A percentile compares a stretch with the other conserved stretches of the same genome.
Evolutionary conservation across 208 protist species (phyloP).

Genomic region (Acanthamoeba lenticulata): DNA sequence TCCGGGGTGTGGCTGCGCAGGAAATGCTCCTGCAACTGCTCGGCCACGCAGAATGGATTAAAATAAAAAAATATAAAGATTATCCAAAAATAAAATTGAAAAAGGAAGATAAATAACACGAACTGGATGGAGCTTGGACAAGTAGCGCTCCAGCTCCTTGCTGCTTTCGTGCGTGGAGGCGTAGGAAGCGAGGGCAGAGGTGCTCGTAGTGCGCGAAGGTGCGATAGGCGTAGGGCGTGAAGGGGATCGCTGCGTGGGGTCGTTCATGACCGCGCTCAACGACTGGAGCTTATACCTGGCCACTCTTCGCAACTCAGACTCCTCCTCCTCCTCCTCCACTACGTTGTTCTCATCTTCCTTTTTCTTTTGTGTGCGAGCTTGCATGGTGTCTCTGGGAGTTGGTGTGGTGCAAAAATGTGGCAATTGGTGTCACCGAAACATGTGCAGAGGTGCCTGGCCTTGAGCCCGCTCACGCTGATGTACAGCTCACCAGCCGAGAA

Average conservation of each 20-base stretch:
- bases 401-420: too few relatives aligned
- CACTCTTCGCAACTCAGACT: constrained; percentile 20
- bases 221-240: background rate
- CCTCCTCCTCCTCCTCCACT: constrained; percentile 17
- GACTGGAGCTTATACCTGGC: background rate
- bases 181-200: background rate
- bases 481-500: too few relatives aligned
- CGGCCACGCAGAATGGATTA: background rate
- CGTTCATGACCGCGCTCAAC: constrained; percentile 55
- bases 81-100: background rate
- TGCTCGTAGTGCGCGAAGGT: background rate
- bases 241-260: constrained; percentile 30
- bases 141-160: constrained; percentile 21
- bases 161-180: background rate
- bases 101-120: background rate
- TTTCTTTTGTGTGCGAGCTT: background rate
- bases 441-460: too few relatives aligned
- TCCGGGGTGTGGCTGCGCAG: background rate
- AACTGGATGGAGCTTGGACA: background rate
- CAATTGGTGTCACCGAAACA: too few relatives aligned
- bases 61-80: background rate
- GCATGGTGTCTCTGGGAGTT: background rate
- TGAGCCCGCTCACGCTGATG: too few relatives aligned
- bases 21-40: background rate
- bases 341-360: background rate